phyloP scores from a whole-genome alignment of 306 rosid species.

The Inga oerstediana region DNA sequence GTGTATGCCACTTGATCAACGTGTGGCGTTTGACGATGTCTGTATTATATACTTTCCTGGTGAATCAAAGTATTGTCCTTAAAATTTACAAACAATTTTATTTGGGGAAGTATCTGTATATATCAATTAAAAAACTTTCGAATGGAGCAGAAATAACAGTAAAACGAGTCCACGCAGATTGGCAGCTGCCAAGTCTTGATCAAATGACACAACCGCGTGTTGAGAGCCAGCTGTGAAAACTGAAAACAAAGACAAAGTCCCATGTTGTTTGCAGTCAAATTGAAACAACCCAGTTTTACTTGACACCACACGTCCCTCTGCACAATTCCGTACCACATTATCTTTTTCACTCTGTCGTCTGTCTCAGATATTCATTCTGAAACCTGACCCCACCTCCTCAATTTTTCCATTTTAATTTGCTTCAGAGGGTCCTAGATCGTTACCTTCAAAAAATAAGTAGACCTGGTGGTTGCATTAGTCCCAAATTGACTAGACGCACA shows the following conservation, averaged over 20 bases:
- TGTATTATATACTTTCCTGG: constrained; percentile 5
- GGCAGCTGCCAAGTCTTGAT: constrained; percentile 28
- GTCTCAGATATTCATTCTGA: constrained; percentile 23
- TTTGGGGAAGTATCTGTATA: neutral
- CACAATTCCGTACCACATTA: constrained; percentile 41
- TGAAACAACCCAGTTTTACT: constrained; percentile 30
- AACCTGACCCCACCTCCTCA: constrained; percentile 11
- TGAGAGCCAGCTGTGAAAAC: constrained; percentile 25
- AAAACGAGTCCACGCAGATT: constrained; percentile 33
- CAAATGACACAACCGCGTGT: constrained; percentile 31
- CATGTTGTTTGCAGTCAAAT: constrained; percentile 27
- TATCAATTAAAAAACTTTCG: neutral
- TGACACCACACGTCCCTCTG: constrained; percentile 45
- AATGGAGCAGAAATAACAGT: neutral
- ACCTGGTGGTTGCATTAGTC: neutral
- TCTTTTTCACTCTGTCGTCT: constrained; percentile 30
- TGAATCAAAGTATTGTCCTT: constrained; percentile 38
- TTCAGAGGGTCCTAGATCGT: neutral
- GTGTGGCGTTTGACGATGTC: constrained; percentile 21
- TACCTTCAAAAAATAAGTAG: neutral
- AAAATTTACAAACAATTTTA: constrained; percentile 1
- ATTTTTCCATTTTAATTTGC: neutral
- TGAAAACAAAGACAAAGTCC: constrained; percentile 24
- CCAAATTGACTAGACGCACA: neutral
- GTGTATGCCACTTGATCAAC: constrained; percentile 24